These are phyloP conservation scores for Penicillium polonicum DNA, from an alignment of 2,329 filamentous ascomycete genomes.

Conservation along the genomic window DNA sequence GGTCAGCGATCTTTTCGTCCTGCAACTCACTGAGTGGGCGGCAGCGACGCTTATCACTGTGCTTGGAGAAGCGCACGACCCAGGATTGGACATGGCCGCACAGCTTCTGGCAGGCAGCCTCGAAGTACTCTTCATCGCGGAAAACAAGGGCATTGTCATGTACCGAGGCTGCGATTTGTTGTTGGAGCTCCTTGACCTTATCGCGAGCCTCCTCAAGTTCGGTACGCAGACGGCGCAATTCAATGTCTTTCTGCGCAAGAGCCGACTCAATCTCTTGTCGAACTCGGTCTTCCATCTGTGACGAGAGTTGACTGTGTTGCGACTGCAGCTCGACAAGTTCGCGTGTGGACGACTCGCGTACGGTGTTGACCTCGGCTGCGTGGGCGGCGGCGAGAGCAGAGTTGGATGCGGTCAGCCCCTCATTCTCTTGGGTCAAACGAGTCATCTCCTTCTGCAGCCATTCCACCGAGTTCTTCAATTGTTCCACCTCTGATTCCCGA, in stretches of 20 bases:
- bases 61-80: slow-evolving; percentile 97
- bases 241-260: slow-evolving; percentile 77
- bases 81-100: slow-evolving; percentile 96
- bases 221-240: slow-evolving; percentile 73
- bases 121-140: slow-evolving; percentile 92
- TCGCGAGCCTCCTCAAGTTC: slow-evolving; percentile 72
- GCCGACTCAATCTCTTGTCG: slow-evolving; percentile 61
- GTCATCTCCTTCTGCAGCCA: slow-evolving; percentile 79
- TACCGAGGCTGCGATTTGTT: slow-evolving; percentile 57
- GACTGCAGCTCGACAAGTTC: slow-evolving; percentile 69
- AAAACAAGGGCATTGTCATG: slow-evolving; percentile 74
- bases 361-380: slow-evolving; percentile 64
- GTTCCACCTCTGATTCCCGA: slow-evolving; percentile 82
- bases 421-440: slow-evolving; percentile 78
- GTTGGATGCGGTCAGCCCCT: slow-evolving; percentile 74
- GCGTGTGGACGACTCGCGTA: slow-evolving; percentile 62
- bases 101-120: slow-evolving; percentile 87
- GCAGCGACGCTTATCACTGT: slow-evolving; percentile 87
- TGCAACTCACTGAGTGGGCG: slow-evolving; percentile 79
- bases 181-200: slow-evolving; percentile 60
- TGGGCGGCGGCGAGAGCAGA: slow-evolving; percentile 73
- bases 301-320: slow-evolving; percentile 62
- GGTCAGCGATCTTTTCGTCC: slow-evolving; percentile 89
- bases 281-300: slow-evolving; percentile 62
- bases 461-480: slow-evolving; percentile 73